Evolutionary conservation across 768 basidiomycete genomes (phyloP), one percentile per base, ranked within the genome.

Genomic region (Boletellus ananas): DNA sequence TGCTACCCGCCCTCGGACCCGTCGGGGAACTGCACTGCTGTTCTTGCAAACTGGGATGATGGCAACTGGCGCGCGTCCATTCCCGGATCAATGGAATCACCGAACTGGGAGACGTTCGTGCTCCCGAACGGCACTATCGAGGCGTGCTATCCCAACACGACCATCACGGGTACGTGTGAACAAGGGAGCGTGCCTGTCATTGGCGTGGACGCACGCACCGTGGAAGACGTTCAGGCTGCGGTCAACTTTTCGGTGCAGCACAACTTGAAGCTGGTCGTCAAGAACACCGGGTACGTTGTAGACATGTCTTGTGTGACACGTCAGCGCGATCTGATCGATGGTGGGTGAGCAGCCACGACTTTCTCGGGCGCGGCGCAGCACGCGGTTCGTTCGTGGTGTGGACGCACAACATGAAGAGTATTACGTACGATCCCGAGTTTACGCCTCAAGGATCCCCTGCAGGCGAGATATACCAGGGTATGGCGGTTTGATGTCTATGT

Each of bases 121-220:
- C 72, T 66, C 18, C 49, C 46, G n/a, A 78, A 77, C 55, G 77
- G 72, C 27, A 78, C 74, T 33, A 75, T 79, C 38, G 72, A 73
- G 56, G 73, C 52, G 4, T 63, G 56, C 37, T 61, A 58, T 27
- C 43, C 74, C 34, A 68, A 74, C 18, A 74, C 72, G 31, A 45
- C 53, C 29, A 40, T 62, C 40, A 48, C 36, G 12, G 52, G 36
- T 2, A 36, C 45, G 6, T 65, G 62, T 38, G 49, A 46, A 17
- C 59, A 56, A 48, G 59, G 58, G 4, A 49, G 49, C 17, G 57
- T 64, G 6, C 56, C 62, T 3, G 50, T 42, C 8, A 51, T 61
- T n/a, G 59, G 52, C 12, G 55, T 65, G 18, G 55, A 61, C 31
- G 60, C 54, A 3, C 53, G 52, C 12, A 43, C 43, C 11, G 50